Evolutionary conservation across 192 early-diverging fungal genomes (phyloP).

Genomic region (Backusella psychrophila): DNA sequence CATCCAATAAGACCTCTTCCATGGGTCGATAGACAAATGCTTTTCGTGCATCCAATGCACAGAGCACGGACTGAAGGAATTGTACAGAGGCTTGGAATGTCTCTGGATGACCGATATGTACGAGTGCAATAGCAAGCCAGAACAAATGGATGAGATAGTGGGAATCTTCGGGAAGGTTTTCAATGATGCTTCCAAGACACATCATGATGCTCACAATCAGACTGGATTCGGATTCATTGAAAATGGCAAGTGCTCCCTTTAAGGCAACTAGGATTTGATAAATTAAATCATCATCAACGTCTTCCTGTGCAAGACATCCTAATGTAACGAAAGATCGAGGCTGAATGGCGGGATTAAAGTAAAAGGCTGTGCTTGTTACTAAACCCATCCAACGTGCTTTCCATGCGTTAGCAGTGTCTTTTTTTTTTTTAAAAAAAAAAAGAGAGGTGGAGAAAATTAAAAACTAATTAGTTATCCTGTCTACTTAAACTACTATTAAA

Average conservation of each 20-base stretch:
- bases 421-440: conserved; percentile 20
- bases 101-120: conserved; percentile 77
- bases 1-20: conserved; percentile 64
- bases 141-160: conserved; percentile 80
- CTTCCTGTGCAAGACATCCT: conserved; percentile 82
- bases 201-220: conserved; percentile 84
- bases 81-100: conserved; percentile 68
- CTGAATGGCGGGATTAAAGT: conserved; percentile 89
- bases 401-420: conserved; percentile 73
- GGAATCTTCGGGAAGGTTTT: conserved; percentile 71
- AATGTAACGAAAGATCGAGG: conserved; percentile 89
- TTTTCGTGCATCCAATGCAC: conserved; percentile 67
- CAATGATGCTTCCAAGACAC: conserved; percentile 82
- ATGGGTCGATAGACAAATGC: conserved; percentile 57
- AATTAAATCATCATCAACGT: conserved; percentile 85
- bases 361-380: conserved; percentile 87
- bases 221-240: conserved; percentile 75
- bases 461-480: background rate
- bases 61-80: conserved; percentile 68
- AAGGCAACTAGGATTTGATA: conserved; percentile 92
- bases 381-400: conserved; percentile 89
- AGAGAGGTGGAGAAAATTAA: background rate
- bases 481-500: background rate
- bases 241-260: conserved; percentile 79
- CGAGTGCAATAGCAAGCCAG: conserved; percentile 84